Percentiles rank a stretch among this genome's conserved stretches.
Conservation (phyloP, 2,329 filamentous ascomycete species). For the Fusarium pininemorale region DNA sequence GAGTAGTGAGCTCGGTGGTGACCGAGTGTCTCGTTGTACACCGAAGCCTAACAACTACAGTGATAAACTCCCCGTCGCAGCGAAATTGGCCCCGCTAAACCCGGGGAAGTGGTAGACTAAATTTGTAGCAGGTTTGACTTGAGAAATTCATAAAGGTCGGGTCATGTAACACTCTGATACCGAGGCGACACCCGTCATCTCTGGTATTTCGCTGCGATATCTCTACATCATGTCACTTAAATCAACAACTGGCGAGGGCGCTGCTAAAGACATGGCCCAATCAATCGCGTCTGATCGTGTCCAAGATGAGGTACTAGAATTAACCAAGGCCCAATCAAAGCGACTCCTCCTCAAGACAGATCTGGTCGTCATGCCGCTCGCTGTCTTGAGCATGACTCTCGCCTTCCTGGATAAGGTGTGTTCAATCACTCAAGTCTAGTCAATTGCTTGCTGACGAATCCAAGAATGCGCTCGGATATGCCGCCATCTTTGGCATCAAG, state of each 20-base stretch:
- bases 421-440: accelerated
- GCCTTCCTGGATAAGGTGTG: constrained; percentile 14
- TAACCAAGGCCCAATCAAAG: neutral
- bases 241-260: too few species aligned
- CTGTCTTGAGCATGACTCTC: neutral
- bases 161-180: too few species aligned
- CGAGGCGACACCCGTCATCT: too few species aligned
- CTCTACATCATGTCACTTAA: too few species aligned
- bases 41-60: neutral
- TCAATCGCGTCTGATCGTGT: neutral
- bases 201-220: too few species aligned
- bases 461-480: constrained; percentile 1
- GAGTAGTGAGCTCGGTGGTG: neutral
- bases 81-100: neutral
- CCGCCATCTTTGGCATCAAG: constrained; percentile 35
- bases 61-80: constrained; percentile 9
- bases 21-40: neutral
- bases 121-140: too few species aligned
- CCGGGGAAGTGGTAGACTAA: neutral
- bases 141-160: too few species aligned
- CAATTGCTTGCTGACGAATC: accelerated
- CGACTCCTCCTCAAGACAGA: constrained; percentile 12
- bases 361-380: constrained; percentile 10
- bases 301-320: neutral
- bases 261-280: neutral